Base-by-base conservation (phyloP, 306 rosid genomes). In the Prunus mira region DNA sequence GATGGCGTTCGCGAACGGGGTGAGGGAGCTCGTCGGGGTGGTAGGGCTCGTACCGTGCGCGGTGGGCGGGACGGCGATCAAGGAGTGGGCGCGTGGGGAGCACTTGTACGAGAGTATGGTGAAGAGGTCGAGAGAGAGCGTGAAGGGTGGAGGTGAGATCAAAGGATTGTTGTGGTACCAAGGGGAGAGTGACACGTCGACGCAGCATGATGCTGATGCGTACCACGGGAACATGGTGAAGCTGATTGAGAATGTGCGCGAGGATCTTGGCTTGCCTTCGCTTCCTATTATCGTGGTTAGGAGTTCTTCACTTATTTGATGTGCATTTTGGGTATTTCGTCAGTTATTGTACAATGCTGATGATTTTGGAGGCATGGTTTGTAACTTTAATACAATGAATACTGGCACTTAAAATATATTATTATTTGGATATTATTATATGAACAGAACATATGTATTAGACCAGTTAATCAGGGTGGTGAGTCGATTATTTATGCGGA, bases 21-120 rank as follows among this genome's bases (percentile, higher is more conserved):
- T 87, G 66, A 78, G 87, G 67, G 82, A 20, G 76, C 75, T 76
- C 74, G 72, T 73, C 69, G 83, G 43, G 3, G 60, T n/a, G 63
- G 2, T 90, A 54, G 95, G 90, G 1, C 64, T 92, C 8, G 97
- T 92, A 47, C 98, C 98, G 2, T 92, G 96, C 60, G 97, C 97
- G 3, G 96, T 90, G 54, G 96, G 98, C 0, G 96, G 96, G 24
- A 94, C 96, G 5, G 89, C 97, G 22, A 85, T 94, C 1, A 89
- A 69, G 77, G 96, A 94, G 80, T 94, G 96, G 98, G 98, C 89
- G 85, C 98, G 93, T 77, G 97, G 97, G 28, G 80, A 90, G 77
- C 74, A 81, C 20, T 52, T 90, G 86, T 94, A 94, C 63, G 91
- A 90, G 70, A 81, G 83, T 0, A 94, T 90, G 97, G 85, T 94